Base-by-base conservation (phyloP, 2,329 filamentous ascomycete genomes). In the Diaporthe sp. region DNA sequence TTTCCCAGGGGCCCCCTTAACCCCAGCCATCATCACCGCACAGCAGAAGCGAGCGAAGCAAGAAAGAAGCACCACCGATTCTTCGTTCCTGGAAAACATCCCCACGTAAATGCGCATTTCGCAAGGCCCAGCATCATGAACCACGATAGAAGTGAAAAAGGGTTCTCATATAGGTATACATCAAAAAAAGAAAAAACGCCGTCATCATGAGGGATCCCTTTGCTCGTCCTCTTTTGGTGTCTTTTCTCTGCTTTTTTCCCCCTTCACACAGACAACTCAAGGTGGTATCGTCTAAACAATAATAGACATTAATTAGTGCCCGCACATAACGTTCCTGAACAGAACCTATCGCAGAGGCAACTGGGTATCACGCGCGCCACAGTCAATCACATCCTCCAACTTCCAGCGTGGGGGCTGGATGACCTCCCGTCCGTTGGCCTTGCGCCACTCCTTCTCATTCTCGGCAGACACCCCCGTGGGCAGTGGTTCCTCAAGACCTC, bases 361-460 rank as follows among this genome's bases (percentile, higher is more conserved):
- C 86, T 97, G 95, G 80, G 93, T 90, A 84, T 97, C 95, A 79
- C 93, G 90, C 31, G 93, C 94, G 77, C 94, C 94, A 72, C 89
- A 88, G 79, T 90, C 91, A 78, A 98, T 88, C 67, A 98, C 92
- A 77, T 98, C 95, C 74, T 95, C 92, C n/a, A 98, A 84, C 77
- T 88, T 89, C 96, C 96, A 98, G 79, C 96, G 89, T 15, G 96
- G 96, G 73, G 94, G 91, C 78, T 88, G 86, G 79, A 98, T 88
- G 73, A 97, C 92, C 7, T 94, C 90, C 25, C 96, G 84, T 55
- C 90, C 90, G 65, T 89, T 90, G 73, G 88, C 87, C 80, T 88
- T 89, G 74, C 89, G 87, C 89, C 92, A 92, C 80, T 94, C 91
- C 77, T 89, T 87, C 84, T 97, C 94, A 82, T 93, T 92, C 81